Evolutionary conservation across 495 filamentous ascomycete species (phyloP), one percentile per base, ranked within the genome.

Genomic region (Elasticomyces elasticus): DNA sequence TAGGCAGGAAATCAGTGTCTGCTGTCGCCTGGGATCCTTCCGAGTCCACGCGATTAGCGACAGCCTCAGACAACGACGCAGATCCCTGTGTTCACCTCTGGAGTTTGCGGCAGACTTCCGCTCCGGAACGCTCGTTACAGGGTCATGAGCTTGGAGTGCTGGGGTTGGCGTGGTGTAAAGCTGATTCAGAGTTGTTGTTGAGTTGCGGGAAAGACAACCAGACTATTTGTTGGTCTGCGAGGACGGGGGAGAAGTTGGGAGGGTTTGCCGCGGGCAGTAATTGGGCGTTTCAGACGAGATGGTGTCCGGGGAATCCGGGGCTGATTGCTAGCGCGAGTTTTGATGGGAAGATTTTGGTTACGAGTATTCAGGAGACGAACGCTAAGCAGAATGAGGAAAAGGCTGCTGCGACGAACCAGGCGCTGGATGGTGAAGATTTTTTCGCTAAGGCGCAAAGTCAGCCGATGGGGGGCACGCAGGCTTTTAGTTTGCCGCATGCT

Each of bases 191-290:
- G 60, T 74, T 99, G 44, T 74, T 99, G 43, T 77, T 99, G 31
- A 97, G 94, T 12, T 95, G 84, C 56, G 94, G 94, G 46, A 97
- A 95, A 71, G 92, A 99, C 70, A 97, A 97, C 60, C 81, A 87
- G 59, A 95, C 89, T 0, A 78, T 97, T 50, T 85, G 90, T 55
- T 99, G 94, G 92, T 96, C 96, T 69, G 86, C 94, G 0, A 87
- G 92, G 61, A 94, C 83, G 5, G 90, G 90, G 42, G 80, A 87
- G 63, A 72, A 76, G 5, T 86, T 87, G 43, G 92, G 94, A 53
- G 90, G 97, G 70, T 95, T 96, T 68, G 88, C 91, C 12, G 86
- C 95, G 59, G 94, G 94, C 51, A 95, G 91, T 33, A 97, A 97
- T 68, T 97, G 94, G 92, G 94, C 89, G 1, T 99, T 97, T 75